Percentiles rank a stretch among this genome's conserved stretches.
Evolutionary conservation across 176 grass and related monocot species (phyloP).

Genomic region (Cymbopogon citratus): DNA sequence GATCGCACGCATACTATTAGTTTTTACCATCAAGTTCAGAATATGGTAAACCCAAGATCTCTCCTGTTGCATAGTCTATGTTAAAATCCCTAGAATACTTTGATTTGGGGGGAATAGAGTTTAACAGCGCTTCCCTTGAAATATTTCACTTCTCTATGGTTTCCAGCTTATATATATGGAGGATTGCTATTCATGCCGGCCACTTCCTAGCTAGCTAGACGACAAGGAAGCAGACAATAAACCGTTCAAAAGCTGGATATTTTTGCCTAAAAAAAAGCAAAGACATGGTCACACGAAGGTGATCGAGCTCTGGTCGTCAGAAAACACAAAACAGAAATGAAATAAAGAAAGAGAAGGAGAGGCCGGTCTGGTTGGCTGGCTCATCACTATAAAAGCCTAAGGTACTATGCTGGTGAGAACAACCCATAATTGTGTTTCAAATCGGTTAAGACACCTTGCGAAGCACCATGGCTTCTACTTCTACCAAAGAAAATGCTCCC

Average conservation of each 20-base stretch:
- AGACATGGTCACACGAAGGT: constrained; percentile 1
- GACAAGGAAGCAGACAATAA: neutral
- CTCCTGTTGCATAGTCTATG: too few relatives aligned
- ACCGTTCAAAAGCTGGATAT: neutral
- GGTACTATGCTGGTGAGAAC: neutral
- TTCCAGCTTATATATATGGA: neutral
- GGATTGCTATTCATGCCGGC: neutral
- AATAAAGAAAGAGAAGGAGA: neutral
- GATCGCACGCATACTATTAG: too few relatives aligned
- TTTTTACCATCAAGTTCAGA: too few relatives aligned
- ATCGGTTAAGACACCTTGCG: neutral
- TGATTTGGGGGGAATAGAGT: neutral
- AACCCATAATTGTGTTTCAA: neutral
- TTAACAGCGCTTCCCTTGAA: too few relatives aligned
- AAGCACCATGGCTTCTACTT: neutral
- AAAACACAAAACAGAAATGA: neutral
- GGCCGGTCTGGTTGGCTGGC: neutral
- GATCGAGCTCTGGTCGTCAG: neutral
- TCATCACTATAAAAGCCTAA: constrained; percentile 4
- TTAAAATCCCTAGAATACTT: neutral
- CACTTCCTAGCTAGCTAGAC: constrained; percentile 3
- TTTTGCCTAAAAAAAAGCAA: neutral
- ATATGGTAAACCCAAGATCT: too few relatives aligned
- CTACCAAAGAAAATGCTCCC: neutral
- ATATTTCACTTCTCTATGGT: neutral